Evolutionary conservation across 2,329 filamentous ascomycete genomes (phyloP).

Genomic region (Microcera coccophila): DNA sequence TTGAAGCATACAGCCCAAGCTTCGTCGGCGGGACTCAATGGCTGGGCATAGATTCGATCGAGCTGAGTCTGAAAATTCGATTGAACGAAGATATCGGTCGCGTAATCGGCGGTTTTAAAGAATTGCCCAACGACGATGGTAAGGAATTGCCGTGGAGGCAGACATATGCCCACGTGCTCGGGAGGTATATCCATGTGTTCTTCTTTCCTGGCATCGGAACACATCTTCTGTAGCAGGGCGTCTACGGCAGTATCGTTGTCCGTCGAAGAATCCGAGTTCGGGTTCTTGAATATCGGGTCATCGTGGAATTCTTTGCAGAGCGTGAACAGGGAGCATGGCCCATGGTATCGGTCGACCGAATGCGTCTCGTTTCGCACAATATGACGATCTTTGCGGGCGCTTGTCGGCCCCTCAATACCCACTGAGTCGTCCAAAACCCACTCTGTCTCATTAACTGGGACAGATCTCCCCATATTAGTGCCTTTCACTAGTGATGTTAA

Average conservation of each 20-base stretch:
- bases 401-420: neutral
- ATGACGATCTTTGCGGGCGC: conserved; percentile 14
- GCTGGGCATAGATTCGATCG: conserved; percentile 21
- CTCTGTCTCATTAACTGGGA: conserved; percentile 3
- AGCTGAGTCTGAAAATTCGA: conserved; percentile 21
- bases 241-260: conserved; percentile 6
- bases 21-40: conserved; percentile 19
- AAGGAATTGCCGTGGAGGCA: conserved; percentile 25
- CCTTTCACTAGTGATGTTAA: conserved; percentile 24
- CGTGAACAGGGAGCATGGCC: conserved; percentile 22
- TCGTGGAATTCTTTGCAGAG: conserved; percentile 25
- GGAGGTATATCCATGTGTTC: conserved; percentile 21
- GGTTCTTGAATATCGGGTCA: conserved; percentile 14
- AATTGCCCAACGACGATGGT: conserved; percentile 23
- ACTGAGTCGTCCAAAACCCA: conserved; percentile 6
- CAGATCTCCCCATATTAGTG: conserved; percentile 9
- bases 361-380: conserved; percentile 18
- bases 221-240: conserved; percentile 20
- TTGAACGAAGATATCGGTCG: conserved; percentile 23
- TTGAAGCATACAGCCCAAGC: conserved; percentile 27
- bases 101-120: conserved; percentile 23
- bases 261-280: neutral
- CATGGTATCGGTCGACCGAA: conserved; percentile 23
- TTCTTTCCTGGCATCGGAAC: conserved; percentile 17
- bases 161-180: conserved; percentile 13